Conservation (phyloP, 1,284 basidiomycete species). For the Neotropicomus parvogracilis region DNA sequence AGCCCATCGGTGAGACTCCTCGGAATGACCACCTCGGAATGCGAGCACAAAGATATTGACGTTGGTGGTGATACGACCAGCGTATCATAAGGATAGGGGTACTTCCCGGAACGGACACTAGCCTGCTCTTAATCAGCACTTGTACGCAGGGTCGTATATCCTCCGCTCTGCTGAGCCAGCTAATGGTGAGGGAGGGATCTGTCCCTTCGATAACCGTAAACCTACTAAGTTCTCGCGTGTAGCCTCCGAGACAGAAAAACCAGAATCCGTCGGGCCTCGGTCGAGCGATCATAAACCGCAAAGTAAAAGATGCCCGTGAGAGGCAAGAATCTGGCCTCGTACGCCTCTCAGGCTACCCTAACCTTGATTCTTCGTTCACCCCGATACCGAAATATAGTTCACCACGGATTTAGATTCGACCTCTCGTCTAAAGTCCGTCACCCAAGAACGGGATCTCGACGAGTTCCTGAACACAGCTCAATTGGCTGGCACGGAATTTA, state of each 20-base stretch:
- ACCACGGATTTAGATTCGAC: conserved; percentile 70
- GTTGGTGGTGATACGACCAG: too few species aligned
- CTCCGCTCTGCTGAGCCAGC: background rate
- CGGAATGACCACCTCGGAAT: too few species aligned
- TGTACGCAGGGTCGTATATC: background rate
- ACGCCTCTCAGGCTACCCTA: conserved; percentile 28
- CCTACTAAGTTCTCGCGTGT: background rate
- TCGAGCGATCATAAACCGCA: conserved; percentile 86
- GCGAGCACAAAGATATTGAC: too few species aligned
- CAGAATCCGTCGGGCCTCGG: conserved; percentile 78
- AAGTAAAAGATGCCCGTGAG: conserved; percentile 75
- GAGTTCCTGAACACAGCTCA: conserved; percentile 96
- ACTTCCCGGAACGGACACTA: conserved; percentile 13
- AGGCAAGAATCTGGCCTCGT: conserved; percentile 74
- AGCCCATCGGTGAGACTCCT: too few species aligned
- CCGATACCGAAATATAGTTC: conserved; percentile 50
- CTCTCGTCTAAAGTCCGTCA: conserved; percentile 84
- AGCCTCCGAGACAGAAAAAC: conserved; percentile 34
- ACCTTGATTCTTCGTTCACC: background rate
- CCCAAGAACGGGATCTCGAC: conserved; percentile 94
- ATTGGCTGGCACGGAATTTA: conserved; percentile 93
- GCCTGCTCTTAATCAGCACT: conserved; percentile 21
- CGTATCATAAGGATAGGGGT: too few species aligned
- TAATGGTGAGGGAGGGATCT: conserved; percentile 20
- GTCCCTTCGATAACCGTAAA: background rate